Evolutionary conservation across 257 asterid species (phyloP).

Genomic region (Solanum piurae): DNA sequence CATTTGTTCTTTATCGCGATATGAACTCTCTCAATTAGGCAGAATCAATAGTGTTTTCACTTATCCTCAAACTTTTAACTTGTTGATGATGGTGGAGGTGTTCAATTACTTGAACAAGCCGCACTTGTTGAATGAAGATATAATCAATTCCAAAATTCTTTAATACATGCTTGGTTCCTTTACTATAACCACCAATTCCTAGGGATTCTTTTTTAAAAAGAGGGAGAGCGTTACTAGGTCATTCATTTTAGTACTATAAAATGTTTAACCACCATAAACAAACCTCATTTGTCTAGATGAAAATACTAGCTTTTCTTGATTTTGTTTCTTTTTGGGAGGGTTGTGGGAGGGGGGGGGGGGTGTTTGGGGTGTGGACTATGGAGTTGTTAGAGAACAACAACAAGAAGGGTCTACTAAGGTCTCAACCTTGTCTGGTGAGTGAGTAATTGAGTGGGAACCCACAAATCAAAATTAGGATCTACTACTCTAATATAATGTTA

Average conservation of each 20-base stretch:
- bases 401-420: slow-evolving; percentile 15
- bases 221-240: background rate
- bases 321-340: background rate
- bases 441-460: slow-evolving; percentile 25
- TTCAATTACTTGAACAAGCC: background rate
- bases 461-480: slow-evolving; percentile 51
- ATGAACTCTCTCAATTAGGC: too few relatives aligned
- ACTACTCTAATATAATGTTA: slow-evolving; percentile 10
- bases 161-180: background rate
- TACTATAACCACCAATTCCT: background rate
- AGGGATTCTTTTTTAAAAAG: background rate
- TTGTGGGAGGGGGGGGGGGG: too few relatives aligned
- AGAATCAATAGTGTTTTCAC: too few relatives aligned
- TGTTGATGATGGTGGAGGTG: background rate
- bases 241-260: background rate
- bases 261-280: background rate
- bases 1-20: background rate
- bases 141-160: background rate
- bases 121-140: background rate
- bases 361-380: background rate
- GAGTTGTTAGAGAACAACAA: slow-evolving; percentile 8
- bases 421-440: slow-evolving; percentile 25
- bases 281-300: background rate
- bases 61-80: background rate
- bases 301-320: background rate